phyloP scores from a whole-genome alignment of 2,329 filamentous ascomycete species.

The Claviceps pazoutovae region DNA sequence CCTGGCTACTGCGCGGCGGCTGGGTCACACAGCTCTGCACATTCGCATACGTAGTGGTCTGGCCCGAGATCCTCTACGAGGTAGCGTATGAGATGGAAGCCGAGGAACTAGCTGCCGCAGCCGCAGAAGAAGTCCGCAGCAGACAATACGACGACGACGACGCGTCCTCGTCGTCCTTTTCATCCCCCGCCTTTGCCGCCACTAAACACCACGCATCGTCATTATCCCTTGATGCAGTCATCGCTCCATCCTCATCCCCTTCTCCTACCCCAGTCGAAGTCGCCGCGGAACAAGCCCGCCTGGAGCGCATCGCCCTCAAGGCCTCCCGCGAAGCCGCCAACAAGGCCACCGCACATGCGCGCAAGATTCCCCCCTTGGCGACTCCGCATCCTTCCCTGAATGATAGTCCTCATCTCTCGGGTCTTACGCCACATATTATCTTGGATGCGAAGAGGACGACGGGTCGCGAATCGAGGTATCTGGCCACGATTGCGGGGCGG shows the following conservation, averaged over 20 bases:
- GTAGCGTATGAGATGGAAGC: constrained; percentile 59
- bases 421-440: constrained; percentile 52
- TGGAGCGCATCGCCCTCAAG: constrained; percentile 43
- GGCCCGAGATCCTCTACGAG: constrained; percentile 67
- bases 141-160: background rate
- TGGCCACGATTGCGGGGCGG: constrained; percentile 43
- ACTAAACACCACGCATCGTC: too few species aligned
- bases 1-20: constrained; percentile 81
- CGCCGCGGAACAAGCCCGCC: constrained; percentile 46
- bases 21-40: constrained; percentile 91
- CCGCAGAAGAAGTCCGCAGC: constrained; percentile 9
- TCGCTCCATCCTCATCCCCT: too few species aligned
- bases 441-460: constrained; percentile 66
- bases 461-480: constrained; percentile 61
- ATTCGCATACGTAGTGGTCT: constrained; percentile 78
- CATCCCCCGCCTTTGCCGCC: background rate
- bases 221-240: too few species aligned
- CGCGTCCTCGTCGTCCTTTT: background rate
- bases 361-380: constrained; percentile 31
- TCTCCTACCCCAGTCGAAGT: constrained; percentile 25
- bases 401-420: constrained; percentile 40
- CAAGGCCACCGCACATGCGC: constrained; percentile 40
- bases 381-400: constrained; percentile 45
- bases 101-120: constrained; percentile 40
- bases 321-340: constrained; percentile 41